Percentiles rank a stretch among this genome's conserved stretches.
Evolutionary conservation across 345 rosid species (phyloP).

Genomic region (Arabis alpina): DNA sequence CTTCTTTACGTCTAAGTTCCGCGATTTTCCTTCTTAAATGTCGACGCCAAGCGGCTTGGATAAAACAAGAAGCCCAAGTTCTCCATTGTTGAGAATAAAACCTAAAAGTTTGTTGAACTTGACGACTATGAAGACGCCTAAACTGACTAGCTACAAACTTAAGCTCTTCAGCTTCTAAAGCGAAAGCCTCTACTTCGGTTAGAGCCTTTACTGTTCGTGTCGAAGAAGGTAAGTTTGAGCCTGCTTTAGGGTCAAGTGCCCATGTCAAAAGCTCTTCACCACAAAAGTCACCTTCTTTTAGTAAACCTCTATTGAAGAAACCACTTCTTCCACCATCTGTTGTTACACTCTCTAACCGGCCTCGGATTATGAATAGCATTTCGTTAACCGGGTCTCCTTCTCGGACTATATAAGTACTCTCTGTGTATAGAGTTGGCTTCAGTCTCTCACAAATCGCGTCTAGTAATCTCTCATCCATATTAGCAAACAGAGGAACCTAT

Average conservation of each 20-base stretch:
- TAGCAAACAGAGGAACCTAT: constrained; percentile 85
- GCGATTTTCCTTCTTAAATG: constrained; percentile 60
- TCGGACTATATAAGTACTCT: constrained; percentile 67
- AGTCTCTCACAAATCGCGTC: constrained; percentile 92
- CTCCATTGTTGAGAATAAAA: constrained; percentile 96
- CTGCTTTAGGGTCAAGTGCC: constrained; percentile 89
- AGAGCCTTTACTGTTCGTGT: constrained; percentile 78
- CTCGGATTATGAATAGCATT: constrained; percentile 86
- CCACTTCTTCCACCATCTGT: constrained; percentile 95
- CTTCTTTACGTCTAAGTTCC: constrained; percentile 61
- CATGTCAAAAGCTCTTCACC: constrained; percentile 92
- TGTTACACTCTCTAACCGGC: constrained; percentile 80
- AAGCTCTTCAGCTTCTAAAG: constrained; percentile 83
- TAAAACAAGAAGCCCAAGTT: constrained; percentile 87
- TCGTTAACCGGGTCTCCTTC: constrained; percentile 92
- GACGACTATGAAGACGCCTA: constrained; percentile 84
- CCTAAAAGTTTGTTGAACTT: constrained; percentile 82
- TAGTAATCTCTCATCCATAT: constrained; percentile 83
- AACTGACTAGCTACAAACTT: constrained; percentile 89
- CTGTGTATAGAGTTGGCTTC: constrained; percentile 80
- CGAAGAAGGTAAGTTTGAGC: constrained; percentile 72
- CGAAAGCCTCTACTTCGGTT: constrained; percentile 86
- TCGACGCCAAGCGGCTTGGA: constrained; percentile 81
- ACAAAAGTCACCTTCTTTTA: constrained; percentile 82
- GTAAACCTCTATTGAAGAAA: constrained; percentile 68